Base-by-base conservation (phyloP, 768 basidiomycete genomes). In the Collybia nuda region DNA sequence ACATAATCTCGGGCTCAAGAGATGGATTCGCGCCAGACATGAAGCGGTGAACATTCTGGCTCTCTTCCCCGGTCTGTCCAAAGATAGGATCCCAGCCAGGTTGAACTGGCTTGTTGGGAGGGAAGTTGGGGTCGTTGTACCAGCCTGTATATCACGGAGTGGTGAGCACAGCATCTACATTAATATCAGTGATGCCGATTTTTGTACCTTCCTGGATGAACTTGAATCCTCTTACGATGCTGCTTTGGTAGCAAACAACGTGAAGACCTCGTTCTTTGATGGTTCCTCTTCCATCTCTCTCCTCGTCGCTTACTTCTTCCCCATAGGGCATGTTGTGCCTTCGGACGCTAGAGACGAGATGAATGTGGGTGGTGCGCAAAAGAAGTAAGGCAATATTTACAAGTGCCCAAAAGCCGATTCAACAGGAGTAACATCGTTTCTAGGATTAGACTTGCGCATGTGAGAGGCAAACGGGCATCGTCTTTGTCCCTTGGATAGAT, bases 401-500 rank as follows among this genome's bases (percentile, higher is more conserved):
- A 43, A 45, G 17, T 54, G 55, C 9, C 48, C 50, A 32, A 51
- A 55, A 14, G 46, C 52, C n/a, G 45, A 50, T 23, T 54, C 54
- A 6, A 50, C 46, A 18, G 53, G 53, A 15, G 41, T 17, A 17
- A 53, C 51, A 21, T 57, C 53, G 23, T 54, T 53, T 6, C 56
- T 56, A 32, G 59, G 54, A 36, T 51, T 55, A 3, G 54, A 60
- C 44, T 60, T 60, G 22, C 59, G 45, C 37, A 52, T 57, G 22
- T 60, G 59, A 18, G 59, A 23, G 14, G 54, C 56, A 22, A 55
- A 60, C 2, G 56, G 58, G 40, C 58, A 60, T 12, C 36, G 40
- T 22, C 37, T 28, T 35, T 59, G 56, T 8, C 45, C 53, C 6
- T 28, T 36, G 12, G 39, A 47, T 29, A 53, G 48, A 23, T 59